Conservation (phyloP, 768 basidiomycete genomes). For the Arthromyces matolae region DNA sequence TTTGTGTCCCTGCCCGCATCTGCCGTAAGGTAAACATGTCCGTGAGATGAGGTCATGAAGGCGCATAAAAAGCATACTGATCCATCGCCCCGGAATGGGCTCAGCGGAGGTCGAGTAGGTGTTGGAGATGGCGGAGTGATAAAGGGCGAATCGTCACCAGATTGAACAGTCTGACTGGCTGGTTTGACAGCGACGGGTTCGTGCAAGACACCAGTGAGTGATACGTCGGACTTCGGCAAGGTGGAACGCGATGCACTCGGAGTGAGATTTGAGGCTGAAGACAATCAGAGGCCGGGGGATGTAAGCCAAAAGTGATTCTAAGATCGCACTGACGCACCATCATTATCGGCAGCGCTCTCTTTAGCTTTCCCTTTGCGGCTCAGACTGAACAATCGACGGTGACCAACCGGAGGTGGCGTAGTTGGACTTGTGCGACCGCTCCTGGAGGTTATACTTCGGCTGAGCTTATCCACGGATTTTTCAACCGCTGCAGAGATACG, state of each 20-base stretch:
- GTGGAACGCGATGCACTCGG: constrained; percentile 32
- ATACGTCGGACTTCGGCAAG: constrained; percentile 18
- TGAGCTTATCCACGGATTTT: constrained; percentile 56
- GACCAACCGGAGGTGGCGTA: constrained; percentile 32
- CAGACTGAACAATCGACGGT: constrained; percentile 54
- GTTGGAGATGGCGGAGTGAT: constrained; percentile 72
- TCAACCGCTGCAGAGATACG: constrained; percentile 47
- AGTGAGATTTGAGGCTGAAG: constrained; percentile 26
- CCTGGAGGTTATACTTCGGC: constrained; percentile 50
- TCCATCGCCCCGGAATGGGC: constrained; percentile 61
- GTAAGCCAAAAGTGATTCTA: no score
- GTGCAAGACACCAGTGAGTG: constrained; percentile 14
- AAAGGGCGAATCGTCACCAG: constrained; percentile 48
- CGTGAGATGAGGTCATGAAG: constrained; percentile 8
- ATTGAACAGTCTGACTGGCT: constrained; percentile 1
- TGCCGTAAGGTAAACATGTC: constrained; percentile 25
- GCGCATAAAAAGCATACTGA: constrained; percentile 49
- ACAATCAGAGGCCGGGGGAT: constrained; percentile 18
- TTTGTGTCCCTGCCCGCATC: constrained; percentile 88
- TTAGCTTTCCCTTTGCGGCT: constrained; percentile 49
- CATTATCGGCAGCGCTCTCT: constrained; percentile 34
- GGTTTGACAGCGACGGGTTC: constrained; percentile 17
- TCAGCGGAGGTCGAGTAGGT: constrained; percentile 40
- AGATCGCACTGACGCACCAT: constrained; percentile 24
- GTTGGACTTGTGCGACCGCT: constrained; percentile 26